A percentile compares a stretch with the other conserved stretches of the same genome.
phyloP scores from a whole-genome alignment of 805 yeast genomes.

The Candida succiphila region DNA sequence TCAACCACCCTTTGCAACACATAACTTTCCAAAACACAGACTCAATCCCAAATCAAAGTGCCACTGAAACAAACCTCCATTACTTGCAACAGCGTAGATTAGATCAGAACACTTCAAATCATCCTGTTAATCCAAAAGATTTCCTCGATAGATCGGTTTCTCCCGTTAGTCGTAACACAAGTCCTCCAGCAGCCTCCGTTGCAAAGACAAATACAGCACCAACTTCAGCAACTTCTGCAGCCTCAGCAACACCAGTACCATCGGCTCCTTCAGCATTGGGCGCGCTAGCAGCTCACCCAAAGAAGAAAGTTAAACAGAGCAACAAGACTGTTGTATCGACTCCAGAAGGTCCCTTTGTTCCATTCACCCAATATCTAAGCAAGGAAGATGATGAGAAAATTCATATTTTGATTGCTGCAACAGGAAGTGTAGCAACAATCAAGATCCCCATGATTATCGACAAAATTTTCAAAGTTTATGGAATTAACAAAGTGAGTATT shows the following conservation, averaged over 20 bases:
- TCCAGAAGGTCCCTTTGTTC: constrained; percentile 56
- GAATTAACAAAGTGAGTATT: constrained; percentile 62
- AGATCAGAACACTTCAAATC: no score
- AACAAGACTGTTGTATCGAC: constrained; percentile 44
- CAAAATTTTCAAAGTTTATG: constrained; percentile 72
- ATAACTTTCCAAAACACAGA: no score
- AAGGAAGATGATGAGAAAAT: constrained; percentile 76
- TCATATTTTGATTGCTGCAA: constrained; percentile 84
- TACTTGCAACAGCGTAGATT: no score
- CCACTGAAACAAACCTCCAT: no score
- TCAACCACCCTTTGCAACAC: no score
- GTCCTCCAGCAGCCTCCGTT: constrained; percentile 11
- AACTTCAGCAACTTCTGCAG: neutral
- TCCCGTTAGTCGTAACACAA: no score
- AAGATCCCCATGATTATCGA: constrained; percentile 86
- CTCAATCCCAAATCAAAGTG: no score
- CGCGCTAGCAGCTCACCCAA: no score
- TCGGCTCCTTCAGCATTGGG: no score
- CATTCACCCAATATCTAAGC: constrained; percentile 62
- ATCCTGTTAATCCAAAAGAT: no score
- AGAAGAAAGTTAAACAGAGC: constrained; percentile 23
- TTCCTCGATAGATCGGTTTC: no score
- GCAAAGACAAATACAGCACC: neutral
- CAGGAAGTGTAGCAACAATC: constrained; percentile 95
- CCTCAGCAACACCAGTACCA: neutral